A percentile compares a stretch with the other conserved stretches of the same genome.
Conservation (phyloP, 768 basidiomycete genomes). For the Trametes punicea region DNA sequence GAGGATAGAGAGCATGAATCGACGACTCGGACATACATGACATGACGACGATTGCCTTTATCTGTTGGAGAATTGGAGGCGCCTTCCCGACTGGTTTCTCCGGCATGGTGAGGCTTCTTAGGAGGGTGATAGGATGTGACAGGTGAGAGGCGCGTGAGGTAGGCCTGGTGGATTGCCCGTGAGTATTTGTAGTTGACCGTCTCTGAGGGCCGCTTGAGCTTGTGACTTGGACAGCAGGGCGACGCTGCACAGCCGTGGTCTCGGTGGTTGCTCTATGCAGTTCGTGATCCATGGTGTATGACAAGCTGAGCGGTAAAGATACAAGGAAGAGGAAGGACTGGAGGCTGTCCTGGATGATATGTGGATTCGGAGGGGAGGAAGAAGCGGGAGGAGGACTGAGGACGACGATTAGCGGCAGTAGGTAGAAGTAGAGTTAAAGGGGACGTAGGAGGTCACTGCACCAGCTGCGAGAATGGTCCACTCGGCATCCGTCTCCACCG, state of each 20-base stretch:
- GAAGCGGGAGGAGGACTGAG: background rate
- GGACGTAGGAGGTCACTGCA: too few relatives aligned
- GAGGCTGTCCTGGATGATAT: constrained; percentile 1
- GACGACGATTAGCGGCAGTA: background rate
- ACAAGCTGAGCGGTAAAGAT: background rate
- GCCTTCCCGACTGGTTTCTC: constrained; percentile 35
- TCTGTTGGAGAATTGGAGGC: constrained; percentile 44
- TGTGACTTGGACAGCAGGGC: constrained; percentile 1
- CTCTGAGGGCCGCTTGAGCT: background rate
- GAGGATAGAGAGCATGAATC: background rate
- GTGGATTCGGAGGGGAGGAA: background rate
- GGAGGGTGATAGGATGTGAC: background rate
- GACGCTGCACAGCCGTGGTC: constrained; percentile 10
- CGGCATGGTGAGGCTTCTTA: constrained; percentile 14
- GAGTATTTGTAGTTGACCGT: constrained; percentile 14
- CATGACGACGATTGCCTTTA: constrained; percentile 50
- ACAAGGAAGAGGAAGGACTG: background rate
- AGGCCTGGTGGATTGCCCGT: background rate
- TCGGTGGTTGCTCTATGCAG: constrained; percentile 10
- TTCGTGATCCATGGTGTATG: constrained; percentile 3
- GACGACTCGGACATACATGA: constrained; percentile 49
- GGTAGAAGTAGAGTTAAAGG: too few relatives aligned
- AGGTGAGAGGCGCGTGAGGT: constrained; percentile 7
- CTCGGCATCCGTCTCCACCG: too few relatives aligned
- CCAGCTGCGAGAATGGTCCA: too few relatives aligned